Conservation (phyloP, 495 filamentous ascomycete species). For the Hyaloscypha bicolor region DNA sequence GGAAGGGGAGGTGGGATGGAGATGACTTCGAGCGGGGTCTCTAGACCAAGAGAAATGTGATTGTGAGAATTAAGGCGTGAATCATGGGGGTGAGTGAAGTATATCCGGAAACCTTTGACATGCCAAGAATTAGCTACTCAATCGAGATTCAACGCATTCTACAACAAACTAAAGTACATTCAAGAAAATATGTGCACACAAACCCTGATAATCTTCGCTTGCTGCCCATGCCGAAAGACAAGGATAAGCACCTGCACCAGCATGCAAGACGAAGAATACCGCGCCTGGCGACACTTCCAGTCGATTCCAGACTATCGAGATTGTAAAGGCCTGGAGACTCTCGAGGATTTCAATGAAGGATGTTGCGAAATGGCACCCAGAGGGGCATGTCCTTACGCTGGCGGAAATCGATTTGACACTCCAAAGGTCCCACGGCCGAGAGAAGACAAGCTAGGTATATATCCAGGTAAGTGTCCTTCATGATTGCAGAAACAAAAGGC, state of each 20-base stretch:
- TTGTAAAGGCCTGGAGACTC: neutral
- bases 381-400: neutral
- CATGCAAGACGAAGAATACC: neutral
- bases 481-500: neutral
- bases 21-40: neutral
- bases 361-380: neutral
- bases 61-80: neutral
- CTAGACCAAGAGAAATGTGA: neutral
- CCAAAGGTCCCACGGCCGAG: neutral
- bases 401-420: neutral
- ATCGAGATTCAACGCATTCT: neutral
- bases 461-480: neutral
- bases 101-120: no score
- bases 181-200: neutral
- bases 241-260: neutral
- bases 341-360: neutral
- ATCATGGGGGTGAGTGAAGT: no score
- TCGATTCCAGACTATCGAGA: neutral
- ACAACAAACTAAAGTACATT: neutral
- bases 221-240: neutral
- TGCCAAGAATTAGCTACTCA: neutral
- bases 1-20: slow-evolving; percentile 1
- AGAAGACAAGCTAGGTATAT: neutral
- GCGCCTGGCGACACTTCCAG: neutral
- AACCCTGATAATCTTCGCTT: neutral